phyloP scores from a whole-genome alignment of 805 yeast species.

The Starmerella cellae region DNA sequence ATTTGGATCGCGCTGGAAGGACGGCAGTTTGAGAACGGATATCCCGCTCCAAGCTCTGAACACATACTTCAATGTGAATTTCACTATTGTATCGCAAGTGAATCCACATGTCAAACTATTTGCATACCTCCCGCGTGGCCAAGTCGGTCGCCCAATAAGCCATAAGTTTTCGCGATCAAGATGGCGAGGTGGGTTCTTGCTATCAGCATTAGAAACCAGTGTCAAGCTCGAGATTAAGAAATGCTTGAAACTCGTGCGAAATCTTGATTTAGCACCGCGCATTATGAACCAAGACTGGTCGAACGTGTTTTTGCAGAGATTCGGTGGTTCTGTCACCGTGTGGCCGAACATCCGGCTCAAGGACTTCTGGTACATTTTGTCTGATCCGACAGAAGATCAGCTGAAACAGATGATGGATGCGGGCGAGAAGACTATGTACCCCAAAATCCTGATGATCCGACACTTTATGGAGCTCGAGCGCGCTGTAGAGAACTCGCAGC shows the following conservation, averaged over 20 bases:
- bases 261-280: constrained; percentile 54
- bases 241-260: constrained; percentile 56
- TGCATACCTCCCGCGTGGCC: constrained; percentile 66
- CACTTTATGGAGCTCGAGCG: constrained; percentile 51
- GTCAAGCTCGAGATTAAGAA: constrained; percentile 62
- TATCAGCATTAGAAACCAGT: constrained; percentile 57
- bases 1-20: constrained; percentile 64
- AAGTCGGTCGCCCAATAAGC: constrained; percentile 67
- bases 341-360: constrained; percentile 53
- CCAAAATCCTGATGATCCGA: constrained; percentile 49
- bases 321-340: constrained; percentile 61
- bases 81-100: constrained; percentile 66
- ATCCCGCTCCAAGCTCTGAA: constrained; percentile 63
- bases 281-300: constrained; percentile 71
- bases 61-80: constrained; percentile 62
- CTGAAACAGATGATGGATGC: constrained; percentile 42
- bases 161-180: constrained; percentile 39
- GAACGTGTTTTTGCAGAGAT: constrained; percentile 57
- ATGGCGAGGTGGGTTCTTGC: constrained; percentile 64
- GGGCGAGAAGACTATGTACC: constrained; percentile 56
- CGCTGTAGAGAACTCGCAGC: too few species aligned
- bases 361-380: constrained; percentile 51
- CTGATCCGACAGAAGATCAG: constrained; percentile 53
- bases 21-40: constrained; percentile 67
- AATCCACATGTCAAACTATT: constrained; percentile 70